A percentile compares a stretch with the other conserved stretches of the same genome.
Evolutionary conservation across 208 protist species (phyloP).

Genomic region (Balamuthia mandrillaris): DNA sequence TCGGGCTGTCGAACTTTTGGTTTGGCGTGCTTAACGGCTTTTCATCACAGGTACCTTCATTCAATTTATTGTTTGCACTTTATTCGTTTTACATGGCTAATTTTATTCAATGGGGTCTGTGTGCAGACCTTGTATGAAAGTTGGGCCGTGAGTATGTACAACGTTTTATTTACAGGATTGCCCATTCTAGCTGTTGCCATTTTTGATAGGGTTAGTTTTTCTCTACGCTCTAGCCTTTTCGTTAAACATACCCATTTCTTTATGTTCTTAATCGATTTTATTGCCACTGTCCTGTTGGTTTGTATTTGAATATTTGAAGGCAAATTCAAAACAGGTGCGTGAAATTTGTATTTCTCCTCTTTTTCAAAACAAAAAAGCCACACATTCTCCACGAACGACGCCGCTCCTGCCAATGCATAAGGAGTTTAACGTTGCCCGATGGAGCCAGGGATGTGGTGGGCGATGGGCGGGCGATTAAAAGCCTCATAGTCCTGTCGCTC

Average conservation of each 20-base stretch:
- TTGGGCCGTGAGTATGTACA: conserved; percentile 64
- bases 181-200: conserved; percentile 75
- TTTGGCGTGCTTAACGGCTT: conserved; percentile 84
- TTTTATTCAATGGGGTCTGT: not conserved
- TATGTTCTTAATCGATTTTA: too few species aligned
- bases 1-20: conserved; percentile 84
- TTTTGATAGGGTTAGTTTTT: conserved; percentile 69
- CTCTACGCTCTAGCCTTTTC: not conserved
- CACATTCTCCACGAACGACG: too few species aligned
- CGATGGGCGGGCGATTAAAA: too few species aligned
- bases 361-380: too few species aligned
- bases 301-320: not conserved
- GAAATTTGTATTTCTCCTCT: too few species aligned
- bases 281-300: not conserved
- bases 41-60: conserved; percentile 80
- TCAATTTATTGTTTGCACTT: not conserved
- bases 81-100: not conserved
- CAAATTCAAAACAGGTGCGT: too few species aligned
- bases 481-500: too few species aligned
- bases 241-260: conserved; percentile 38
- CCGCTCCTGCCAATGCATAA: too few species aligned
- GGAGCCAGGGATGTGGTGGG: too few species aligned
- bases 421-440: too few species aligned
- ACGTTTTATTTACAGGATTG: conserved; percentile 76
- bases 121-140: conserved; percentile 56